These are phyloP conservation scores for Ophiostoma perfectum DNA, from an alignment of 2,329 filamentous ascomycete species.

Conservation along the genomic window DNA sequence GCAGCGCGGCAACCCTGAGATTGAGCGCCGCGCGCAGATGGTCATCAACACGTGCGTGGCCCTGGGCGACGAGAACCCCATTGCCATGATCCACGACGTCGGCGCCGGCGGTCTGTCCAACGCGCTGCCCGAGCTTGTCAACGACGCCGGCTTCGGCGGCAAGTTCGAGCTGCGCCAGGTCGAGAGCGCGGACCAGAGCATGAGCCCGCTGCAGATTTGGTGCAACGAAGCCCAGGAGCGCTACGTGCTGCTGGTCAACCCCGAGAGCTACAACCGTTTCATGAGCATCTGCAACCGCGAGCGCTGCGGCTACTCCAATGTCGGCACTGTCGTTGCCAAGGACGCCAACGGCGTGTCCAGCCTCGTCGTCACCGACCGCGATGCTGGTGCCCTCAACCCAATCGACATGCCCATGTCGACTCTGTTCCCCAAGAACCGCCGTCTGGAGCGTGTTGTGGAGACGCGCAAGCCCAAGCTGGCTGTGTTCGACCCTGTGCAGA, in stretches of 20 bases:
- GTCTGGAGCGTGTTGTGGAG: conserved; percentile 68
- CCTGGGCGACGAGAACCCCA: conserved; percentile 78
- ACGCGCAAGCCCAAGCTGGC: conserved; percentile 63
- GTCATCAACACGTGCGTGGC: conserved; percentile 93
- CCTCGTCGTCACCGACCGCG: conserved; percentile 74
- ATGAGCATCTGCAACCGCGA: conserved; percentile 68
- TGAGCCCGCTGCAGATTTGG: conserved; percentile 97
- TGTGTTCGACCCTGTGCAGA: conserved; percentile 62
- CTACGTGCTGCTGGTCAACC: conserved; percentile 85
- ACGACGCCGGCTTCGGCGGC: conserved; percentile 86
- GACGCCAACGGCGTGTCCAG: conserved; percentile 60
- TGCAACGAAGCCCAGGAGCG: conserved; percentile 95
- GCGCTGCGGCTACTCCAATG: conserved; percentile 85
- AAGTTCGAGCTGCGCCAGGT: conserved; percentile 92
- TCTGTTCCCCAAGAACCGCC: conserved; percentile 82
- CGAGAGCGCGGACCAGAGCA: conserved; percentile 80
- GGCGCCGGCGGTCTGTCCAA: conserved; percentile 76
- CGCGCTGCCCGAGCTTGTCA: conserved; percentile 81
- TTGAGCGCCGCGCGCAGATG: conserved; percentile 92
- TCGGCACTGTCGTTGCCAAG: conserved; percentile 66
- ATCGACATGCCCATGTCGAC: conserved; percentile 87
- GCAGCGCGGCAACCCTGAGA: conserved; percentile 93
- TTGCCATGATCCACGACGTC: conserved; percentile 96
- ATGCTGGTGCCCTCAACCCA: conserved; percentile 68
- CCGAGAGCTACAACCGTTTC: conserved; percentile 73